Percentiles rank a stretch among this genome's conserved stretches.
Conservation (phyloP, 176 grass and related monocot genomes). For the Oryza meyeriana region DNA sequence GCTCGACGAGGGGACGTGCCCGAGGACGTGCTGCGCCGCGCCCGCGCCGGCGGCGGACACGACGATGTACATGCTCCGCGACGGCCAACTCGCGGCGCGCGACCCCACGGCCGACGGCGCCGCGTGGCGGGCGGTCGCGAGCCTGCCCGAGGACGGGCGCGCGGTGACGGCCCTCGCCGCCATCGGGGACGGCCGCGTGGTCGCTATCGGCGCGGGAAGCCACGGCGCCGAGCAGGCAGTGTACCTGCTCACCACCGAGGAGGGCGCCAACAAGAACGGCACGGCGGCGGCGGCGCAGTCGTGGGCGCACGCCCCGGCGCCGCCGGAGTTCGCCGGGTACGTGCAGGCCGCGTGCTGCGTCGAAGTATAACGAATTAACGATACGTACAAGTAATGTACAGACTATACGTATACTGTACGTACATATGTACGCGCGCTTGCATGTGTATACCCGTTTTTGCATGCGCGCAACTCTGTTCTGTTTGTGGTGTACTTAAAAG, state of each 20-base stretch:
- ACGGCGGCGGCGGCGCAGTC: slow-evolving; percentile 4
- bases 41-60: background rate
- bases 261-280: background rate
- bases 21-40: slow-evolving; percentile 45
- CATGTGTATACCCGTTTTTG: background rate
- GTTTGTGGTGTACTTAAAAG: background rate
- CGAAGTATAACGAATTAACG: slow-evolving; percentile 39
- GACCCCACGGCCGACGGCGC: background rate
- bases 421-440: background rate
- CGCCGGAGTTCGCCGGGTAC: slow-evolving; percentile 53
- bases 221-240: slow-evolving; percentile 30
- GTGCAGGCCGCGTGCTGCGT: slow-evolving; percentile 58
- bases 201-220: background rate
- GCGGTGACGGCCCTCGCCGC: slow-evolving; percentile 16
- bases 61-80: slow-evolving; percentile 48
- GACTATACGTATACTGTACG: background rate
- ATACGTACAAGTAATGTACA: background rate
- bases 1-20: slow-evolving; percentile 50
- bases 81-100: slow-evolving; percentile 23
- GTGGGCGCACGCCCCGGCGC: slow-evolving; percentile 36
- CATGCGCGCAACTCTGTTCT: background rate
- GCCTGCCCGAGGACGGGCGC: slow-evolving; percentile 39
- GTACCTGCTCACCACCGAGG: slow-evolving; percentile 34
- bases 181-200: slow-evolving; percentile 24
- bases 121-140: slow-evolving; percentile 41